phyloP scores from a whole-genome alignment of 108 stramenopile species.

The Cyclotella cryptica region DNA sequence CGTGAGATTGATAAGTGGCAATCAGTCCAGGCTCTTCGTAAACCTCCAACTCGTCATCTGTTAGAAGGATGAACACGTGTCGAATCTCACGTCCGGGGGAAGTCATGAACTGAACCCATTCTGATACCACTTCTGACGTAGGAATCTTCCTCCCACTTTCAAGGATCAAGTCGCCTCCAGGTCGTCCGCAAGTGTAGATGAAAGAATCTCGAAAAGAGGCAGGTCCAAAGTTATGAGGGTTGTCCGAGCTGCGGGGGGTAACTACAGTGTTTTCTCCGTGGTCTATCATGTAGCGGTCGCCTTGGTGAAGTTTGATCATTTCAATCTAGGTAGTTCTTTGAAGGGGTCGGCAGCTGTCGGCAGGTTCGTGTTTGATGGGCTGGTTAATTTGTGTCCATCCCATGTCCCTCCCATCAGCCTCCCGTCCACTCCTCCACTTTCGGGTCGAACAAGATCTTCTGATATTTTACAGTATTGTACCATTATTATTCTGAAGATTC shows the following conservation, averaged over 20 bases:
- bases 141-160: conserved; percentile 31
- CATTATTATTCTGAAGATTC: no score
- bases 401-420: no score
- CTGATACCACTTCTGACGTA: conserved; percentile 24
- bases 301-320: no score
- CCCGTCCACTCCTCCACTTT: no score
- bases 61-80: conserved; percentile 45
- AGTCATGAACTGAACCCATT: conserved; percentile 54
- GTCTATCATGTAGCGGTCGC: conserved; percentile 12
- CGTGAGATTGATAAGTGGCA: conserved; percentile 22
- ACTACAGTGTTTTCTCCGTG: conserved; percentile 16
- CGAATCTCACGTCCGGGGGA: conserved; percentile 23
- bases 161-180: conserved; percentile 43
- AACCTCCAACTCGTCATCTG: conserved; percentile 40
- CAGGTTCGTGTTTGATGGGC: no score
- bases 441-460: no score
- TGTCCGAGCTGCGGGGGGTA: background rate
- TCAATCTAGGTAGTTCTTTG: no score
- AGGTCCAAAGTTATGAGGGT: conserved; percentile 25
- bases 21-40: conserved; percentile 54
- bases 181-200: conserved; percentile 35
- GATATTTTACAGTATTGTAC: no score
- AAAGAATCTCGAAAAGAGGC: conserved; percentile 23
- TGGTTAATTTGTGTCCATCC: no score
- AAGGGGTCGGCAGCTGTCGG: no score